Base-by-base conservation (phyloP, 345 rosid species). In the Lumnitzera racemosa region DNA sequence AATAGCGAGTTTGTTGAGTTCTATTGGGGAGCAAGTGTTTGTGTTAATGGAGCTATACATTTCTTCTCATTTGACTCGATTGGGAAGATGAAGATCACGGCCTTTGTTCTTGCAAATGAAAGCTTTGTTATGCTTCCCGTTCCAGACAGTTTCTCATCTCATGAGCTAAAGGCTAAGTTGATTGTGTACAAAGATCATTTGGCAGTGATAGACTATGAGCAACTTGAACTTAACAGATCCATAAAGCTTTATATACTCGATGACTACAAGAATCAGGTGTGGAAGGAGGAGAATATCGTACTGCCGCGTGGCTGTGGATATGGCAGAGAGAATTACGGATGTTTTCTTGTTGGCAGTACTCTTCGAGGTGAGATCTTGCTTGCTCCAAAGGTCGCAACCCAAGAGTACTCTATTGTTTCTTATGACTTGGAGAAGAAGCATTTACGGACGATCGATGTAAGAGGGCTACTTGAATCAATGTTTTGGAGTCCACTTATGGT, bases 31-130 rank as follows among this genome's bases (percentile, higher is more conserved):
- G 58, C 51, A 15, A 50, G 57, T 15, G 63, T 66, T 13, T 58
- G 47, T 23, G 36, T 66, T 11, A 46, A 66, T 0, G 63, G 69
- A 11, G 51, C 58, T 25, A 31, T 58, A 50, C 58, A 66, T 46
- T 58, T 57, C 58, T 25, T 58, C 24, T 51, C 53, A 3, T n/a
- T 51, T 12, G 69, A 66, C 58, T 3, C 46, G 53, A 24, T 24
- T 24, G 17, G 62, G 24, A 58, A 46, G 27, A 51, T 48, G 49
- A 36, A 51, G 14, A 36, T 66, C 6, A 25, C 51, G 53, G 57
- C 31, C 2, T 66, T 66, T 25, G 53, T 57, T 46, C 52, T 66
- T 12, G 47, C 49, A 16, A 46, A 23, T 3, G 58, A 51, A 52
- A 58, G 27, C 51, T 66, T 66, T 36, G 5, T 56, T 31, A 51